phyloP scores from a whole-genome alignment of 2,329 filamentous ascomycete genomes.

The Cadophora malorum region DNA sequence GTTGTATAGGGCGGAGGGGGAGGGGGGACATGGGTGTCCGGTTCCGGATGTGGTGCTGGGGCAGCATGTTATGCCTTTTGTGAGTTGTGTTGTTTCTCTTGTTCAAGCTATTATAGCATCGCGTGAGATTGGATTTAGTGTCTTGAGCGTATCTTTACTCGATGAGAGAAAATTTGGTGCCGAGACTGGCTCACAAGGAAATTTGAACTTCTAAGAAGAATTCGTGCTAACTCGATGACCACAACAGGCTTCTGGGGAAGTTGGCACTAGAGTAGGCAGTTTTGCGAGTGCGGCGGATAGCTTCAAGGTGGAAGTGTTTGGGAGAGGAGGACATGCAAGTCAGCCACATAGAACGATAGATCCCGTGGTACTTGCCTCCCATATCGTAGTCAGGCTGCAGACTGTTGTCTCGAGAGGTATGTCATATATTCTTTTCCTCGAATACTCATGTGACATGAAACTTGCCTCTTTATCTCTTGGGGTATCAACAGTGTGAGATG shows the following conservation, averaged over 20 bases:
- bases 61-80: constrained; percentile 56
- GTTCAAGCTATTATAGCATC: no score
- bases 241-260: constrained; percentile 42
- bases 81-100: not conserved
- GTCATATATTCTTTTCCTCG: not conserved
- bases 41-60: constrained; percentile 61
- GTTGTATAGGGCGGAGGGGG: constrained; percentile 36
- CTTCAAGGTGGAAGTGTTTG: constrained; percentile 49
- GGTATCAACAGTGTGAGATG: no score
- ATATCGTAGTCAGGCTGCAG: constrained; percentile 51
- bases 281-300: constrained; percentile 47
- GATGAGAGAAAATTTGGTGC: no score
- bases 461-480: no score
- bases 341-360: constrained; percentile 52
- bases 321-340: constrained; percentile 52
- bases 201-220: no score
- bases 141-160: no score
- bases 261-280: constrained; percentile 46
- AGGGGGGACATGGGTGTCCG: constrained; percentile 51
- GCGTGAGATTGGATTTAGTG: no score
- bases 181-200: no score
- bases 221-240: not conserved
- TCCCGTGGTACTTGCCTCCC: constrained; percentile 53
- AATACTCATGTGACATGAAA: no score
- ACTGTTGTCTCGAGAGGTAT: constrained; percentile 46